Evolutionary conservation across 768 basidiomycete genomes (phyloP).

Genomic region (Glaciozyma martinii): DNA sequence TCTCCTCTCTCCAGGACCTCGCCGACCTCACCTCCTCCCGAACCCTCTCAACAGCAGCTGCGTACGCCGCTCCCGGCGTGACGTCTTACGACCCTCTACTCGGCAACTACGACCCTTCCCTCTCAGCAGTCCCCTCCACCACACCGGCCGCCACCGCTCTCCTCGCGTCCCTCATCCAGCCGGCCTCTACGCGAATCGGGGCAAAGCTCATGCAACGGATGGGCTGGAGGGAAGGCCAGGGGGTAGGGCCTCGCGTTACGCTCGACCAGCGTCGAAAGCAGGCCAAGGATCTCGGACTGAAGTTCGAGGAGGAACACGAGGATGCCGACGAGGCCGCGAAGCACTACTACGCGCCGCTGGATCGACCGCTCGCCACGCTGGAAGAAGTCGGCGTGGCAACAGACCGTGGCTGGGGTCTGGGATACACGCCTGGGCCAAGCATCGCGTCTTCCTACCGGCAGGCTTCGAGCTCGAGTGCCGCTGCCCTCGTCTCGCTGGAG

Average conservation of each 20-base stretch:
- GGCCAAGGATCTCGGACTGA: slow-evolving; percentile 29
- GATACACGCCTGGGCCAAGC: slow-evolving; percentile 56
- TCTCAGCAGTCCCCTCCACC: background rate
- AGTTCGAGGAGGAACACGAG: slow-evolving; percentile 46
- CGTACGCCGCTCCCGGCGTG: slow-evolving; percentile 45
- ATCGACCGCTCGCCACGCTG: slow-evolving; percentile 57
- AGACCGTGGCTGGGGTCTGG: slow-evolving; percentile 71
- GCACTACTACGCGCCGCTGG: slow-evolving; percentile 76
- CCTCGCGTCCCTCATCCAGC: slow-evolving; percentile 61
- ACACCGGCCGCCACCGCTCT: slow-evolving; percentile 38
- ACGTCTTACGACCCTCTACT: slow-evolving; percentile 24
- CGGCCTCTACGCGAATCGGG: slow-evolving; percentile 70
- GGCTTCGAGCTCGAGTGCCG: background rate
- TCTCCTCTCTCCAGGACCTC: slow-evolving; percentile 48
- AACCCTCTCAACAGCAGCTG: slow-evolving; percentile 67
- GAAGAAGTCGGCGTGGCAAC: slow-evolving; percentile 47
- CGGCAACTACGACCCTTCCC: slow-evolving; percentile 8
- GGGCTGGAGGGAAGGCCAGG: slow-evolving; percentile 90
- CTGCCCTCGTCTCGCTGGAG: slow-evolving; percentile 3
- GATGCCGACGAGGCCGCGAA: slow-evolving; percentile 61
- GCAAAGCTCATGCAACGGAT: slow-evolving; percentile 82
- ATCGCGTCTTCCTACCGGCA: slow-evolving; percentile 4
- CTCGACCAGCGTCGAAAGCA: slow-evolving; percentile 60
- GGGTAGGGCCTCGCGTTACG: slow-evolving; percentile 80
- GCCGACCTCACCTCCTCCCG: slow-evolving; percentile 67